These are phyloP conservation scores for Pseudocercospora crystallina DNA, from an alignment of 2,329 filamentous ascomycete genomes.

Conservation along the genomic window DNA sequence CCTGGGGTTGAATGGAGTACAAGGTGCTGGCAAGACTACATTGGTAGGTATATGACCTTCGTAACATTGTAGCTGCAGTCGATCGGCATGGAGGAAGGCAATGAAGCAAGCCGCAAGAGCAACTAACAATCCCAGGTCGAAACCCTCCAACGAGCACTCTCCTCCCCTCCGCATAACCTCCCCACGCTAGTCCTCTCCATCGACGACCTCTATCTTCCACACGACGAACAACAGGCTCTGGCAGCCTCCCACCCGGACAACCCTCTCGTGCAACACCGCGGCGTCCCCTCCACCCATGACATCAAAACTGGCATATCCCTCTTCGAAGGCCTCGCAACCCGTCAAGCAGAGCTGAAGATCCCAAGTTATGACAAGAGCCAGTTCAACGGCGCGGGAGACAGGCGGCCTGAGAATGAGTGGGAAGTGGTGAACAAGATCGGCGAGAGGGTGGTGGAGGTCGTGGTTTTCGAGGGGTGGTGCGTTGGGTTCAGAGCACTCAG, in stretches of 20 bases:
- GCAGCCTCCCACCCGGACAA: constrained; percentile 67
- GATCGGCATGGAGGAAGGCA: not conserved
- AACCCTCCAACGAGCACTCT: constrained; percentile 62
- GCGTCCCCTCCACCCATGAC: constrained; percentile 83
- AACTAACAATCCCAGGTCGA: constrained; percentile 49
- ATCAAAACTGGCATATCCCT: constrained; percentile 62
- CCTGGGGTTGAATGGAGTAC: constrained; percentile 85
- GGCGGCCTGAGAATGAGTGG: constrained; percentile 64
- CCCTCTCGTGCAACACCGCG: constrained; percentile 74
- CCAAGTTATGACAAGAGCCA: constrained; percentile 84
- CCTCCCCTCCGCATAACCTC: constrained; percentile 57
- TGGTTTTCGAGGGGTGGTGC: constrained; percentile 90
- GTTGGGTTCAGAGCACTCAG: constrained; percentile 73
- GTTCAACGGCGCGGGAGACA: constrained; percentile 73
- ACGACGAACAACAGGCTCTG: constrained; percentile 65
- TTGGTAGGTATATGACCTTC: constrained; percentile 53
- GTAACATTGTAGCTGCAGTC: not conserved
- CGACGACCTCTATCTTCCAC: constrained; percentile 85
- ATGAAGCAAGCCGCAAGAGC: not conserved
- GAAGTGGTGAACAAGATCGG: constrained; percentile 55
- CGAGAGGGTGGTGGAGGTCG: constrained; percentile 54
- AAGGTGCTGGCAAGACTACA: constrained; percentile 91
- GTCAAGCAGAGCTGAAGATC: constrained; percentile 56
- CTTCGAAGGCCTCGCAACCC: constrained; percentile 58
- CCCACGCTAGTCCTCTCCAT: constrained; percentile 74